Conservation (phyloP, 208 protist species). For the Angomonas ambiguus region DNA sequence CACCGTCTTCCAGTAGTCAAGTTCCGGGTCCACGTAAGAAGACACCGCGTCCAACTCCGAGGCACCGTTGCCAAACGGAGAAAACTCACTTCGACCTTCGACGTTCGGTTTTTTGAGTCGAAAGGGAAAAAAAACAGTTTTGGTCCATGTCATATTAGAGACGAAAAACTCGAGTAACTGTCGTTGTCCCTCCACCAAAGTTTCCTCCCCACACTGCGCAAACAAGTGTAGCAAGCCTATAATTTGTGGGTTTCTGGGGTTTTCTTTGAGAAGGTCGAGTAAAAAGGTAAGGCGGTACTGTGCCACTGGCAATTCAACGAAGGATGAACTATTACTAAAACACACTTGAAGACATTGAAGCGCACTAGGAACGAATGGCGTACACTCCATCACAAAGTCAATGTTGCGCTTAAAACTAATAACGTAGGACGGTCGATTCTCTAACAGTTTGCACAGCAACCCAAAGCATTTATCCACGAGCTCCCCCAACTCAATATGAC, state of each 20-base stretch:
- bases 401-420: slow-evolving; percentile 24
- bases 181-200: slow-evolving; percentile 39
- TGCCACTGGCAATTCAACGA: slow-evolving; percentile 38
- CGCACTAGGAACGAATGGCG: slow-evolving; percentile 23
- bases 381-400: slow-evolving; percentile 44
- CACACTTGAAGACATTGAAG: slow-evolving; percentile 28
- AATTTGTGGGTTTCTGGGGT: slow-evolving; percentile 20
- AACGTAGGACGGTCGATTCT: slow-evolving; percentile 25
- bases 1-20: slow-evolving; percentile 7
- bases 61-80: neutral
- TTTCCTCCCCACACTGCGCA: slow-evolving; percentile 30
- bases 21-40: neutral
- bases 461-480: slow-evolving; percentile 35
- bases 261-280: slow-evolving; percentile 23
- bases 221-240: slow-evolving; percentile 33
- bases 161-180: slow-evolving; percentile 28
- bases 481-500: slow-evolving; percentile 35
- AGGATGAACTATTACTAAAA: slow-evolving; percentile 31
- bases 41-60: neutral
- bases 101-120: slow-evolving; percentile 5
- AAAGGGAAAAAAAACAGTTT: slow-evolving; percentile 20
- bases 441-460: slow-evolving; percentile 25
- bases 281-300: slow-evolving; percentile 30
- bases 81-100: neutral
- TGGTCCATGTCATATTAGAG: slow-evolving; percentile 14